These are phyloP conservation scores for Moesziomyces sp. DNA, from an alignment of 1,284 basidiomycete species.

Conservation along the genomic window DNA sequence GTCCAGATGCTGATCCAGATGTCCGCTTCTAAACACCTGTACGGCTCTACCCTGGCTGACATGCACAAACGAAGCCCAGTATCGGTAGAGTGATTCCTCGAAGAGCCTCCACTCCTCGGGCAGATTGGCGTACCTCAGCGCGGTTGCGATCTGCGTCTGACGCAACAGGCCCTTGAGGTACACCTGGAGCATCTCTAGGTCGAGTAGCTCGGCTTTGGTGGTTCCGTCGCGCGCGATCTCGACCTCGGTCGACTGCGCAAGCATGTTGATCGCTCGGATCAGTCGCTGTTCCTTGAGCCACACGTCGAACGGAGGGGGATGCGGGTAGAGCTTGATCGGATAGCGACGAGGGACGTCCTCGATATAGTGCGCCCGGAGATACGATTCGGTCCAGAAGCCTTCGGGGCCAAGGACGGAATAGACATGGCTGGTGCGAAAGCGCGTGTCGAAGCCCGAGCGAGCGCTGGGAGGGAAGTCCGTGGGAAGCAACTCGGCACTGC, in stretches of 20 bases:
- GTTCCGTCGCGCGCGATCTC: background rate
- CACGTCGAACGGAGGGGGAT: slow-evolving; percentile 14
- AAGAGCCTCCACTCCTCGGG: background rate
- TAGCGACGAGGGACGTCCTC: slow-evolving; percentile 10
- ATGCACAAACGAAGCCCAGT: slow-evolving; percentile 7
- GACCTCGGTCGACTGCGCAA: background rate
- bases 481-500: slow-evolving; percentile 12
- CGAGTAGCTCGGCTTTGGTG: background rate
- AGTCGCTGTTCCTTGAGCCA: slow-evolving; percentile 40
- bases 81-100: slow-evolving; percentile 12
- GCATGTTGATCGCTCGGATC: slow-evolving; percentile 21
- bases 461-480: slow-evolving; percentile 15
- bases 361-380: slow-evolving; percentile 14
- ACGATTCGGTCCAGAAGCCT: slow-evolving; percentile 25
- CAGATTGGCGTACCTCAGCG: slow-evolving; percentile 11
- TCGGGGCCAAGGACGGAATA: slow-evolving; percentile 12
- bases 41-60: background rate
- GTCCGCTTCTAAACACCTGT: background rate
- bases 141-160: slow-evolving; percentile 9
- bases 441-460: slow-evolving; percentile 1
- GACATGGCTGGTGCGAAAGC: background rate
- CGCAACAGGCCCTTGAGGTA: slow-evolving; percentile 11
- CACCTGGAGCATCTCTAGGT: slow-evolving; percentile 14
- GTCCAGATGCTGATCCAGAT: background rate
- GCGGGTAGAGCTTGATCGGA: slow-evolving; percentile 6